Base-by-base conservation (phyloP, 768 basidiomycete species). In the Mycena venus region DNA sequence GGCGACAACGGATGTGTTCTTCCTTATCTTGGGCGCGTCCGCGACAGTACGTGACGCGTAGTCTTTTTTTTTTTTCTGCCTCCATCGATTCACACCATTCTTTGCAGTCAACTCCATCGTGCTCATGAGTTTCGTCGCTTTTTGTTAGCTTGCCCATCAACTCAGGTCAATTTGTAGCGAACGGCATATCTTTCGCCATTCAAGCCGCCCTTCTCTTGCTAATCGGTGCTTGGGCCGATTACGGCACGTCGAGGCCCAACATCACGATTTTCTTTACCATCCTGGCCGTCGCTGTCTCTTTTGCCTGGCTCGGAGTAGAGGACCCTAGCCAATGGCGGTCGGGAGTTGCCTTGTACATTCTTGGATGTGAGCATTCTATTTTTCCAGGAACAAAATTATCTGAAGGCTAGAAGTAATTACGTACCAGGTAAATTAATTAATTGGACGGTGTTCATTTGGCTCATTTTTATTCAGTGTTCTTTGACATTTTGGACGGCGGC, bases 401-500 rank as follows among this genome's bases (percentile, higher is more conserved):
- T 49, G 15, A 53, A 74, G 75, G 64, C 25, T 74, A 25, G 66
- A 79, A 91, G 91, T 95, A 68, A 92, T 95, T 40, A 86, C 93
- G 0, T 95, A 94, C 80, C 94, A 94, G 84, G 92, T 89, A 61
- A 15, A 29, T 64, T 38, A 19, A 32, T 36, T 15, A 21, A n/a
- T 65, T 17, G 34, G n/a, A n/a, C 15, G n/a, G 7, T 5, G 17
- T 21, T 23, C 31, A n/a, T 21, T 8, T 25, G 34, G 15, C 60
- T 76, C 27, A 76, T 31, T 7, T 42, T n/a, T 44, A n/a, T 47
- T 12, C 0, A 93, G 90, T 90, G 92, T 68, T 85, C 92, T 34
- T 81, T 95, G 67, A 95, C 94, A 0, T 95, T 95, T 82, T 95
- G 93, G 94, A 93, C 93, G 0, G 94, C 94, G 15, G 94, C 94